A percentile compares a stretch with the other conserved stretches of the same genome.
Conservation (phyloP, 768 basidiomycete species). For the Tricholoma matsutake region DNA sequence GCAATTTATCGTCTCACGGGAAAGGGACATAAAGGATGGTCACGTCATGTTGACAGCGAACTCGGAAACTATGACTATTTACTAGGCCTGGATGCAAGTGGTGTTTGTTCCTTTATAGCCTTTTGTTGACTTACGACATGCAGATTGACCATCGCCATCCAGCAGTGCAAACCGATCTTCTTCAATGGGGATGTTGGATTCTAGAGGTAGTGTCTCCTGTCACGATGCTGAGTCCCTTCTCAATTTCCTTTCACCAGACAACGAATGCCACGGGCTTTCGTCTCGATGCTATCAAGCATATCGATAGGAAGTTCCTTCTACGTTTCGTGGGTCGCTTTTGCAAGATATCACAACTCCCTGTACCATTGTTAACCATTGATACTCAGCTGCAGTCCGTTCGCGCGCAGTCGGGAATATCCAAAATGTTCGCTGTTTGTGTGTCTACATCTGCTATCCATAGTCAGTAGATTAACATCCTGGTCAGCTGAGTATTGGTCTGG, state of each 20-base stretch:
- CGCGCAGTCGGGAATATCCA: slow-evolving; percentile 36
- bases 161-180: slow-evolving; percentile 70
- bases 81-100: slow-evolving; percentile 66
- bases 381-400: slow-evolving; percentile 53
- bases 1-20: slow-evolving; percentile 74
- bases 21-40: slow-evolving; percentile 75
- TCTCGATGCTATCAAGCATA: slow-evolving; percentile 90
- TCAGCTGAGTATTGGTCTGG: slow-evolving; percentile 84
- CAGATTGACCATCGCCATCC: slow-evolving; percentile 86
- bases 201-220: slow-evolving; percentile 35
- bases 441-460: neutral
- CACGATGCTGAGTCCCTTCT: slow-evolving; percentile 1
- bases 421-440: slow-evolving; percentile 59
- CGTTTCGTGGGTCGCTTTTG: slow-evolving; percentile 52
- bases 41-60: slow-evolving; percentile 72
- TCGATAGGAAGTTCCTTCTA: slow-evolving; percentile 66
- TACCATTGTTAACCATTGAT: neutral
- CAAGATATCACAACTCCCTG: neutral
- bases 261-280: slow-evolving; percentile 75
- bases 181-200: slow-evolving; percentile 79
- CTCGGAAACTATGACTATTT: slow-evolving; percentile 88
- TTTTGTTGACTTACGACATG: slow-evolving; percentile 1
- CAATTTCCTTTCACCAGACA: slow-evolving; percentile 38
- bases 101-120: neutral
- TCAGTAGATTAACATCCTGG: slow-evolving; percentile 14